Evolutionary conservation across 805 yeast genomes (phyloP).

Genomic region (Candida nitratophila): DNA sequence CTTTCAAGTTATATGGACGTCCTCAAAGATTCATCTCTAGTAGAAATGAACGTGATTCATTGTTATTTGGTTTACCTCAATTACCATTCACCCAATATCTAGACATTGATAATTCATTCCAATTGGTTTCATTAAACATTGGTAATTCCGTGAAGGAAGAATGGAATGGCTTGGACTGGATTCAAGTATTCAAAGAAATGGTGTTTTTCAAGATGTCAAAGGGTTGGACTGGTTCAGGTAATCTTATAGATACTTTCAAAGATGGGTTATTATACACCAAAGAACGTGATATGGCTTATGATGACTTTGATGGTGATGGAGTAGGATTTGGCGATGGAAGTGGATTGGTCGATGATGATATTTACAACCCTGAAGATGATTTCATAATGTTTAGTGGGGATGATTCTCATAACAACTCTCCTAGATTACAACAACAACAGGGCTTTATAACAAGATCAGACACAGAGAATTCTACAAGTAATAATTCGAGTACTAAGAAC

Average conservation of each 20-base stretch:
- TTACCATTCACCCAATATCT: conserved; percentile 63
- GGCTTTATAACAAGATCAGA: background rate
- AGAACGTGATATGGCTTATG: conserved; percentile 11
- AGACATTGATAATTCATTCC: conserved; percentile 23
- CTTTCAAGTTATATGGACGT: conserved; percentile 68
- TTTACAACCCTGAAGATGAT: conserved; percentile 21
- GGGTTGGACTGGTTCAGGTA: conserved; percentile 31
- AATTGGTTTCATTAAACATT: conserved; percentile 25
- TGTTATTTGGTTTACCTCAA: conserved; percentile 68
- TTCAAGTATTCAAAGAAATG: conserved; percentile 30
- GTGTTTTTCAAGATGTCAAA: conserved; percentile 23
- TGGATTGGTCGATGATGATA: conserved; percentile 12
- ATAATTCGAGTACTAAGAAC: background rate
- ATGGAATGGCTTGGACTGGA: conserved; percentile 28
- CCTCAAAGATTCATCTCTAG: conserved; percentile 57
- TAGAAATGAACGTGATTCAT: conserved; percentile 44
- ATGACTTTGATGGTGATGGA: conserved; percentile 12
- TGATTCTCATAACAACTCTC: background rate
- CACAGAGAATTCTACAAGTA: background rate
- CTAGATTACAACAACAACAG: background rate
- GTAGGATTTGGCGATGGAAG: conserved; percentile 17
- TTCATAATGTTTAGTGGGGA: conserved; percentile 7
- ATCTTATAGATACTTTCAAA: conserved; percentile 22
- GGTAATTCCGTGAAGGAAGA: conserved; percentile 23
- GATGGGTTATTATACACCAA: conserved; percentile 24